phyloP scores from a whole-genome alignment of 352 stramenopile species.

The Pythium diclinum region DNA sequence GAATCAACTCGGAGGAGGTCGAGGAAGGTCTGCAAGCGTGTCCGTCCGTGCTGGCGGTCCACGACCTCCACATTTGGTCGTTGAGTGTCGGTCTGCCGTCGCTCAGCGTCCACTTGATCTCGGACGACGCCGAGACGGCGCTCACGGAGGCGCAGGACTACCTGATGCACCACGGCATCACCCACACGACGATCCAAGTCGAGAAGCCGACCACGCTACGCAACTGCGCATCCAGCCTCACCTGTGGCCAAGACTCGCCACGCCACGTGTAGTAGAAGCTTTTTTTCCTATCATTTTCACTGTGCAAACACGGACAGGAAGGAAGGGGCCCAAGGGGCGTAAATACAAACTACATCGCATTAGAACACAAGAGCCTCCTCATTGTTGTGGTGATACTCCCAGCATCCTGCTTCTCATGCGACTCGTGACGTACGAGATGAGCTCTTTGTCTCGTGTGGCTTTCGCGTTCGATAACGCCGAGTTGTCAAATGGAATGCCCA shows the following conservation, averaged over 20 bases:
- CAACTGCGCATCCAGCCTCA: slow-evolving; percentile 60
- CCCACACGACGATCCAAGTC: slow-evolving; percentile 88
- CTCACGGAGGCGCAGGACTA: slow-evolving; percentile 70
- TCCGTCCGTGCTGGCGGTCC: slow-evolving; percentile 88
- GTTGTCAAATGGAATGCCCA: not conserved
- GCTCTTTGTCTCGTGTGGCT: not conserved
- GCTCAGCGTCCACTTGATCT: slow-evolving; percentile 92
- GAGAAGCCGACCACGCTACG: slow-evolving; percentile 64
- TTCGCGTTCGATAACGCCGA: not conserved
- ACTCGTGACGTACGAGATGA: not conserved
- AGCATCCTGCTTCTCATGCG: not conserved
- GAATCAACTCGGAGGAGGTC: slow-evolving; percentile 88
- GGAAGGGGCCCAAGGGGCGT: not conserved
- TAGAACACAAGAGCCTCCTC: not conserved
- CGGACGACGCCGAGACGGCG: slow-evolving; percentile 56
- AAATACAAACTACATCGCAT: not conserved
- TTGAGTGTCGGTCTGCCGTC: slow-evolving; percentile 89
- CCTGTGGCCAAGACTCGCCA: slow-evolving; percentile 78
- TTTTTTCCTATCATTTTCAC: not conserved
- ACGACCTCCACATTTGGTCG: slow-evolving; percentile 98
- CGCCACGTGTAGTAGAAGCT: slow-evolving; percentile 27
- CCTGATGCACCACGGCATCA: slow-evolving; percentile 75
- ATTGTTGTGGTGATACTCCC: not conserved
- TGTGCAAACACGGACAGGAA: not conserved
- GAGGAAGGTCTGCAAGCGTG: slow-evolving; percentile 75